These are phyloP conservation scores for Xylaria sp. DNA, from an alignment of 2,329 filamentous ascomycete genomes.

Conservation along the genomic window DNA sequence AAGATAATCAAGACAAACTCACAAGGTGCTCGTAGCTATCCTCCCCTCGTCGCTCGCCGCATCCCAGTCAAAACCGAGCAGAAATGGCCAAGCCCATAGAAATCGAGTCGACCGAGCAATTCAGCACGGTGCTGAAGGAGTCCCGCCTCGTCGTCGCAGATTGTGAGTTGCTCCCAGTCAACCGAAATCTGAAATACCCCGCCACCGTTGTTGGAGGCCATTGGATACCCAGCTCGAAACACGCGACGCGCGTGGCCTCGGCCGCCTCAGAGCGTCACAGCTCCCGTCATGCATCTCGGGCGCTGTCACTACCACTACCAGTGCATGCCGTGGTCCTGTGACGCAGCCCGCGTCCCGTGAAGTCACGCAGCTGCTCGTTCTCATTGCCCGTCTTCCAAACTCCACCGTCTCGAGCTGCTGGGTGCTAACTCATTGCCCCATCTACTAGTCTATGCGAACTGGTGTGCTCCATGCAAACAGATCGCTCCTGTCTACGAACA, in stretches of 20 bases:
- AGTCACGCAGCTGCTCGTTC: slow-evolving; percentile 1
- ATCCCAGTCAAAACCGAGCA: not conserved
- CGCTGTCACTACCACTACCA: slow-evolving; percentile 14
- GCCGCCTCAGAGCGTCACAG: slow-evolving; percentile 7
- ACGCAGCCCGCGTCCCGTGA: not conserved
- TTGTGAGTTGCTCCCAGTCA: slow-evolving; percentile 69
- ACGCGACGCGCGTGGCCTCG: slow-evolving; percentile 34
- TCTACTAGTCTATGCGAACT: slow-evolving; percentile 83
- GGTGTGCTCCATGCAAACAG: slow-evolving; percentile 84
- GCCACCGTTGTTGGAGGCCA: slow-evolving; percentile 43
- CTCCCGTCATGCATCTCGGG: slow-evolving; percentile 22
- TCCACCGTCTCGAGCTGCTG: slow-evolving; percentile 27
- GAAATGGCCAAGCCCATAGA: slow-evolving; percentile 58
- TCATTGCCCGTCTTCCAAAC: slow-evolving; percentile 1
- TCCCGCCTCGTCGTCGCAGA: slow-evolving; percentile 86
- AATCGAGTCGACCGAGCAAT: slow-evolving; percentile 69
- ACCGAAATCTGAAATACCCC: slow-evolving; percentile 40
- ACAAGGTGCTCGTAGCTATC: slow-evolving; percentile 15
- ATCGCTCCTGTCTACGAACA: slow-evolving; percentile 86
- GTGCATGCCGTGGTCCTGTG: slow-evolving; percentile 7
- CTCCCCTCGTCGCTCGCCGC: not conserved
- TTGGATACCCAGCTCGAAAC: slow-evolving; percentile 11
- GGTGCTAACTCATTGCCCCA: slow-evolving; percentile 42
- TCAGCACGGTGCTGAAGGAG: slow-evolving; percentile 73
- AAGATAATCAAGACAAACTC: slow-evolving; percentile 5